Evolutionary conservation across 2,329 filamentous ascomycete genomes (phyloP).

Genomic region (Penicillium vulpinum): DNA sequence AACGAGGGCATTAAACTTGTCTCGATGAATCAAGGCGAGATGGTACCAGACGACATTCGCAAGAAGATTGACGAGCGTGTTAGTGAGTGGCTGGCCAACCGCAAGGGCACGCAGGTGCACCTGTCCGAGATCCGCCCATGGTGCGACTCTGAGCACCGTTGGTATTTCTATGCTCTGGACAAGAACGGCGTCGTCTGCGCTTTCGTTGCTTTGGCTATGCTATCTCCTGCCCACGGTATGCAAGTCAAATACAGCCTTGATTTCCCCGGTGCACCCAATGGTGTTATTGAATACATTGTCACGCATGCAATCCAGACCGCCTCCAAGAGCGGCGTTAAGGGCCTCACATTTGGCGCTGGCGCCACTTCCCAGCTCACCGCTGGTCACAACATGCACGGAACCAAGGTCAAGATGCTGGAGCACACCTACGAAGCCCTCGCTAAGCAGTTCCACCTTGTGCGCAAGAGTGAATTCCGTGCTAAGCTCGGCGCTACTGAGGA

Average conservation of each 20-base stretch:
- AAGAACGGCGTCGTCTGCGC: conserved; percentile 70
- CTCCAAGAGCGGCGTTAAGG: conserved; percentile 59
- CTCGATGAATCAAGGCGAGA: conserved; percentile 66
- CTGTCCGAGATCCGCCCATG: conserved; percentile 87
- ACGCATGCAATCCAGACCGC: conserved; percentile 67
- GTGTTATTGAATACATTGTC: conserved; percentile 82
- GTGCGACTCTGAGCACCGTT: conserved; percentile 78
- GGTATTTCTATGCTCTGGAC: conserved; percentile 80
- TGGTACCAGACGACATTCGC: conserved; percentile 66
- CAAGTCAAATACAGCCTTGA: conserved; percentile 97
- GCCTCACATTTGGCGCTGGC: conserved; percentile 84
- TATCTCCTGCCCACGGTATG: conserved; percentile 79
- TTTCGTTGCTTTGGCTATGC: conserved; percentile 78
- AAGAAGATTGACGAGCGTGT: conserved; percentile 71
- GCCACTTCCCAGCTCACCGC: conserved; percentile 72
- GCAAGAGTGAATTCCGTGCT: conserved; percentile 85
- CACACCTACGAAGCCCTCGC: conserved; percentile 80
- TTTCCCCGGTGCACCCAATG: conserved; percentile 82
- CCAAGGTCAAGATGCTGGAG: conserved; percentile 76
- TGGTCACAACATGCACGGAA: conserved; percentile 77
- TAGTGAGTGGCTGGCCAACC: conserved; percentile 73
- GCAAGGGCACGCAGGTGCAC: conserved; percentile 85
- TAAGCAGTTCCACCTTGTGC: conserved; percentile 75
- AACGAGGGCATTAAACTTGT: conserved; percentile 80
- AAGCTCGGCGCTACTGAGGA: conserved; percentile 87